phyloP scores from a whole-genome alignment of 2,329 filamentous ascomycete species.

The Aspergillus candidus region DNA sequence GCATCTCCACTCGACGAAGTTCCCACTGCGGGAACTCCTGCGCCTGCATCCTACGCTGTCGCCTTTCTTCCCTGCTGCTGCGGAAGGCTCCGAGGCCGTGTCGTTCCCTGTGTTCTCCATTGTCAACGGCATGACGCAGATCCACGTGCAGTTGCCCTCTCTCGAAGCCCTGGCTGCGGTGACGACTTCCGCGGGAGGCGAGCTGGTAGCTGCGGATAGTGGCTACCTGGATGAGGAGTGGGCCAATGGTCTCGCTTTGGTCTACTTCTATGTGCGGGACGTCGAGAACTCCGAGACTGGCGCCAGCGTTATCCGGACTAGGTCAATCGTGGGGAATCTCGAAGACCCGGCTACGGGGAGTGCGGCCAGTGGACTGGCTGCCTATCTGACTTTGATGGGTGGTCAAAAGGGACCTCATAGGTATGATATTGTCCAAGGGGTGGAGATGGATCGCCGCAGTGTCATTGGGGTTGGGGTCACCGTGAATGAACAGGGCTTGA shows the following conservation, averaged over 20 bases:
- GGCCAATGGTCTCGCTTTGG: slow-evolving; percentile 21
- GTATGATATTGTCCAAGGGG: slow-evolving; percentile 57
- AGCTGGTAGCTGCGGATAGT: slow-evolving; percentile 15
- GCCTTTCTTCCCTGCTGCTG: slow-evolving; percentile 14
- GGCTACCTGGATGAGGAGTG: slow-evolving; percentile 29
- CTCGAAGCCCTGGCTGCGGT: slow-evolving; percentile 50
- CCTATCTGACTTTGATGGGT: slow-evolving; percentile 47
- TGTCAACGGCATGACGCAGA: slow-evolving; percentile 47
- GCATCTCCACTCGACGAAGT: slow-evolving; percentile 27
- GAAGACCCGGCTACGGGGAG: slow-evolving; percentile 44
- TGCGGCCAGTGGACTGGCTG: slow-evolving; percentile 52
- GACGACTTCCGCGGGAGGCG: slow-evolving; percentile 16
- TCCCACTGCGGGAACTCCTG: slow-evolving; percentile 18
- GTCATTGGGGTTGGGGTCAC: slow-evolving; percentile 30
- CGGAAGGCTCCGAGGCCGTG: neutral
- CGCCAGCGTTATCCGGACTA: slow-evolving; percentile 23
- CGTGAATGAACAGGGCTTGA: slow-evolving; percentile 17
- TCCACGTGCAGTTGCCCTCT: slow-evolving; percentile 57
- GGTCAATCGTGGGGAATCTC: slow-evolving; percentile 20
- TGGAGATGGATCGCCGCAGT: slow-evolving; percentile 56
- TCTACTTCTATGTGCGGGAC: slow-evolving; percentile 27
- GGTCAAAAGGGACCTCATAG: slow-evolving; percentile 23
- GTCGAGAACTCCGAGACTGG: slow-evolving; percentile 56
- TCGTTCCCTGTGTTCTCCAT: slow-evolving; percentile 31
- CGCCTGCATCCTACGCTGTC: slow-evolving; percentile 21